Conservation (phyloP, 257 asterid species). For the Linaria vulgaris region DNA sequence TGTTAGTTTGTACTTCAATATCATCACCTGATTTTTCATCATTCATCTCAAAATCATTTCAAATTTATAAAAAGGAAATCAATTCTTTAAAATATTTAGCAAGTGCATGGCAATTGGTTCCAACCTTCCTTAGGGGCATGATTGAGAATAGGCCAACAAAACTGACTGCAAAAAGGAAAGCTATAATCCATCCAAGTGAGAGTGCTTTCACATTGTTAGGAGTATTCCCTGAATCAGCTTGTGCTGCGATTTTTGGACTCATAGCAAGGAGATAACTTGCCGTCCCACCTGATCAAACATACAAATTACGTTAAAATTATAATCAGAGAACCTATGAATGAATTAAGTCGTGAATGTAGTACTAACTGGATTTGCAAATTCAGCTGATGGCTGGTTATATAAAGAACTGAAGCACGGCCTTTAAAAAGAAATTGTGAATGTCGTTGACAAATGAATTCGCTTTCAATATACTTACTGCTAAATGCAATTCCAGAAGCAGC, state of each 20-base stretch:
- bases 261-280: constrained; percentile 70
- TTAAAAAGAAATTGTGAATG: too few species aligned
- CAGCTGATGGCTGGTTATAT: too few species aligned
- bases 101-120: neutral
- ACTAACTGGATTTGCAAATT: too few species aligned
- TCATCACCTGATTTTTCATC: constrained; percentile 58
- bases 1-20: constrained; percentile 67
- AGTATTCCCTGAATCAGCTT: constrained; percentile 44
- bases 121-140: constrained; percentile 70
- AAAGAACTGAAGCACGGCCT: too few species aligned
- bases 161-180: constrained; percentile 58
- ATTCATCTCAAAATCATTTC: neutral
- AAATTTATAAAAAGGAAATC: neutral
- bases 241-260: constrained; percentile 53
- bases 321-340: neutral
- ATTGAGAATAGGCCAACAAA: constrained; percentile 81
- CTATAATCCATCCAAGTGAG: constrained; percentile 61
- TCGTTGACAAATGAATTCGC: too few species aligned
- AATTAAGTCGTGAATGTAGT: too few species aligned
- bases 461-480: constrained; percentile 61
- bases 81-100: neutral
- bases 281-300: constrained; percentile 58
- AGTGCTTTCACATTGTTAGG: constrained; percentile 57
- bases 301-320: neutral
- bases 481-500: constrained; percentile 86